Conservation (phyloP, 495 filamentous ascomycete species). For the Hypoxylon fuscum region DNA sequence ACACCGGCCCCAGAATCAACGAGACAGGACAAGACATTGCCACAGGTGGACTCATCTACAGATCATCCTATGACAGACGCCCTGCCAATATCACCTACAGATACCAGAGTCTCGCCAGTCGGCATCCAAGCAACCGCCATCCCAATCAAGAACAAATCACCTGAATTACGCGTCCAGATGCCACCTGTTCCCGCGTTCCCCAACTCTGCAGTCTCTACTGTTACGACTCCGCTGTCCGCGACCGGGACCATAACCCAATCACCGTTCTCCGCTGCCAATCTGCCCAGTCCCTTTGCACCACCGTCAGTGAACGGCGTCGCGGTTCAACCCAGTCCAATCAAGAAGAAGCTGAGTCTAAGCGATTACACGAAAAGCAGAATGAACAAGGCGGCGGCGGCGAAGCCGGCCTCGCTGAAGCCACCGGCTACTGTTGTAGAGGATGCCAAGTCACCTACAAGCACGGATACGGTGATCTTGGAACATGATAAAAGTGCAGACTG, state of each 20-base stretch:
- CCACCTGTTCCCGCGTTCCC: conserved; percentile 56
- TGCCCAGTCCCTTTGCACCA: conserved; percentile 54
- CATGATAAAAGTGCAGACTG: conserved; percentile 48
- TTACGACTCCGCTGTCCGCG: conserved; percentile 56
- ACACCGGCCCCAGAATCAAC: conserved; percentile 4
- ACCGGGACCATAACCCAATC: conserved; percentile 59
- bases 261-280: conserved; percentile 52
- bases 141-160: conserved; percentile 47
- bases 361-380: conserved; percentile 70
- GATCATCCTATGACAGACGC: conserved; percentile 42
- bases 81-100: conserved; percentile 20
- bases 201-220: conserved; percentile 38
- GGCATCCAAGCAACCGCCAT: conserved; percentile 8
- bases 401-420: conserved; percentile 48
- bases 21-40: conserved; percentile 16
- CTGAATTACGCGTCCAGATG: conserved; percentile 62
- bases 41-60: neutral
- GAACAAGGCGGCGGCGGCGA: conserved; percentile 53
- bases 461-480: conserved; percentile 37
- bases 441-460: conserved; percentile 50
- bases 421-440: conserved; percentile 49
- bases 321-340: conserved; percentile 66
- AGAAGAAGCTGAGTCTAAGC: conserved; percentile 78
- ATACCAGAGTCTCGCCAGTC: conserved; percentile 21
- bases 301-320: conserved; percentile 54